A percentile compares a stretch with the other conserved stretches of the same genome.
Evolutionary conservation across 1,284 basidiomycete genomes (phyloP).

Genomic region (Ganoderma multipileum): DNA sequence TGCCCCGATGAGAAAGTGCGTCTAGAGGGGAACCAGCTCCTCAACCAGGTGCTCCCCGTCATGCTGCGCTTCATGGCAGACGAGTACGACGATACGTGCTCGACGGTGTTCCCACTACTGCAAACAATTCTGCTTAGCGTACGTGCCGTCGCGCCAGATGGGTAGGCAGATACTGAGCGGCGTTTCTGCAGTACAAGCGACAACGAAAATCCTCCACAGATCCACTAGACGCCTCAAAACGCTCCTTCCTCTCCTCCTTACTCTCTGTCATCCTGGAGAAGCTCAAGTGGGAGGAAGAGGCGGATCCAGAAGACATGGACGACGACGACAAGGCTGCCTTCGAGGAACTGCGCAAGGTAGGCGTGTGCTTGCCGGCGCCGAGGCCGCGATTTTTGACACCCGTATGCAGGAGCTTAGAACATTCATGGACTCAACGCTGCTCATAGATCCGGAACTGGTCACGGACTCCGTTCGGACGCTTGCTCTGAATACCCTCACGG

Average conservation of each 20-base stretch:
- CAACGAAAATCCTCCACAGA: constrained; percentile 70
- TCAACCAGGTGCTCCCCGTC: constrained; percentile 80
- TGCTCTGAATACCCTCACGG: constrained; percentile 75
- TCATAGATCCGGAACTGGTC: constrained; percentile 85
- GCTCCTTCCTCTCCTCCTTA: constrained; percentile 82
- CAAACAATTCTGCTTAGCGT: constrained; percentile 79
- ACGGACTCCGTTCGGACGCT: constrained; percentile 75
- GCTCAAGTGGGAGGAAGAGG: constrained; percentile 91
- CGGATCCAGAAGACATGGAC: constrained; percentile 84
- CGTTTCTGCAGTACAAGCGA: constrained; percentile 73
- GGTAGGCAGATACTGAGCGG: neutral
- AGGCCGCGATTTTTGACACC: constrained; percentile 14
- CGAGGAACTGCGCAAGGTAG: constrained; percentile 85
- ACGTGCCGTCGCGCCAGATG: constrained; percentile 41
- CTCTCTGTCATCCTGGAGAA: constrained; percentile 86
- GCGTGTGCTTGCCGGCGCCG: neutral
- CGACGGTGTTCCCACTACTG: constrained; percentile 84
- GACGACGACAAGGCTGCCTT: constrained; percentile 91
- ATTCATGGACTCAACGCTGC: constrained; percentile 83
- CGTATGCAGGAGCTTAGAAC: constrained; percentile 74
- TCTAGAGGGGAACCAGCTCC: constrained; percentile 70
- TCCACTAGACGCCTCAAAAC: constrained; percentile 76
- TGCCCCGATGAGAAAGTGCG: constrained; percentile 67
- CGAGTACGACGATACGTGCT: constrained; percentile 86
- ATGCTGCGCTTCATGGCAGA: constrained; percentile 92